Percentiles rank a stretch among this genome's conserved stretches.
Evolutionary conservation across 352 stramenopile species (phyloP).

Genomic region (Pythium scleroteichum): DNA sequence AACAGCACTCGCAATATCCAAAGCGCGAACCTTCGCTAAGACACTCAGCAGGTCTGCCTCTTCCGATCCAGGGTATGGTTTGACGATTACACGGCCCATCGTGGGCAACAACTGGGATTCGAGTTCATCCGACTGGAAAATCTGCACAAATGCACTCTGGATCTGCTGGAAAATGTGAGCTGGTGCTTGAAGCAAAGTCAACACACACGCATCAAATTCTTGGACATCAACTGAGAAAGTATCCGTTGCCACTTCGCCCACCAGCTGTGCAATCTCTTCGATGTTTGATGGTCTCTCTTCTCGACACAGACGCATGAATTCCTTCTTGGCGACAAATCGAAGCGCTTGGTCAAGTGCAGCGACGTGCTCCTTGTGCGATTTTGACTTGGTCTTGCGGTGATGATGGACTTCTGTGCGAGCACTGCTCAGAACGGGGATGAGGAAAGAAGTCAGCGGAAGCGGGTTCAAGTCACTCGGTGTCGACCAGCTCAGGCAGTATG

Average conservation of each 20-base stretch:
- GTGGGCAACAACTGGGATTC: constrained; percentile 61
- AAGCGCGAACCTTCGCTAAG: constrained; percentile 55
- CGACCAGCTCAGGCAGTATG: constrained; percentile 68
- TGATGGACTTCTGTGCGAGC: constrained; percentile 35
- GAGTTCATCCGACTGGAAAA: constrained; percentile 52
- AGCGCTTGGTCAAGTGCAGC: constrained; percentile 49
- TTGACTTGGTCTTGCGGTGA: constrained; percentile 40
- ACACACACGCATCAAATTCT: constrained; percentile 66
- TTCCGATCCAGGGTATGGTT: constrained; percentile 18
- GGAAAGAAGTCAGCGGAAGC: constrained; percentile 46
- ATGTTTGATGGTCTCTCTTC: constrained; percentile 14
- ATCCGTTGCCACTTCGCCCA: constrained; percentile 44
- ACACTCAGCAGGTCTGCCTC: constrained; percentile 43
- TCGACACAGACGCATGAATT: constrained; percentile 58
- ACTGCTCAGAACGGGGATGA: constrained; percentile 57
- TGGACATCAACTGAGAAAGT: constrained; percentile 44
- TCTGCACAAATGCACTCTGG: constrained; percentile 47
- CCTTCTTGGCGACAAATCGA: constrained; percentile 62
- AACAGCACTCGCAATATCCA: constrained; percentile 71
- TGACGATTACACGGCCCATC: constrained; percentile 53
- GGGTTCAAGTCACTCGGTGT: constrained; percentile 47
- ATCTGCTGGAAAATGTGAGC: constrained; percentile 62
- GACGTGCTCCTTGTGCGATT: constrained; percentile 43
- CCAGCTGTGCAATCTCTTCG: constrained; percentile 46
- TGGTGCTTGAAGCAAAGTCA: constrained; percentile 63